phyloP scores from a whole-genome alignment of 345 rosid species.

The Firmiana major region DNA sequence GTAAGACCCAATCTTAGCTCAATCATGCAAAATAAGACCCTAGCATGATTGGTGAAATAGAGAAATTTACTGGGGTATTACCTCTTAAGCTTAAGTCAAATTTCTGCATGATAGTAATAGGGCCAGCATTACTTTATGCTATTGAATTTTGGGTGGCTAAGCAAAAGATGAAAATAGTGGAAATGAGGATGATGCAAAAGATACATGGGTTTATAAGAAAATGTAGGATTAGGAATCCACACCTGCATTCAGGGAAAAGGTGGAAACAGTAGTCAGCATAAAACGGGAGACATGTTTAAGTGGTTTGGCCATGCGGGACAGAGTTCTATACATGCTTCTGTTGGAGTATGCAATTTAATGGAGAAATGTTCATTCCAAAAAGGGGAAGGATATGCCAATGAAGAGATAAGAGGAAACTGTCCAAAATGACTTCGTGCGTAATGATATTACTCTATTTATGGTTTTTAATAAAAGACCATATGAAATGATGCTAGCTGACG shows the following conservation, averaged over 20 bases:
- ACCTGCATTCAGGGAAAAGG: not conserved
- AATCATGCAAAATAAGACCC: not conserved
- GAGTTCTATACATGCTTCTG: not conserved
- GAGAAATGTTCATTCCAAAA: not conserved
- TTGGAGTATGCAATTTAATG: not conserved
- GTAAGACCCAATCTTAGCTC: not conserved
- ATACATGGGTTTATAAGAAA: not conserved
- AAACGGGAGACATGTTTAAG: not conserved
- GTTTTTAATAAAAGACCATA: not conserved
- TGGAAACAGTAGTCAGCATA: not conserved
- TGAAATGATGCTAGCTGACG: not conserved
- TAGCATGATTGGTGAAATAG: not conserved
- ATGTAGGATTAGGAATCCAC: not conserved
- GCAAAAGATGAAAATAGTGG: not conserved
- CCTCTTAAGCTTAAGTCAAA: not conserved
- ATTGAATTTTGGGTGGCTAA: not conserved
- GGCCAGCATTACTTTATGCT: not conserved
- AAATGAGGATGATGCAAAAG: not conserved
- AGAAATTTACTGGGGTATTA: not conserved
- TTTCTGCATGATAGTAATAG: slow-evolving; percentile 3
- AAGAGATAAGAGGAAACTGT: not conserved
- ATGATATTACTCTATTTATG: not conserved
- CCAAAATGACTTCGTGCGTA: not conserved
- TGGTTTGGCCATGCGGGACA: not conserved
- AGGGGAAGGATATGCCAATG: not conserved